Conservation (phyloP, 2,329 filamentous ascomycete species). For the Phymatotrichopsis omnivora region DNA sequence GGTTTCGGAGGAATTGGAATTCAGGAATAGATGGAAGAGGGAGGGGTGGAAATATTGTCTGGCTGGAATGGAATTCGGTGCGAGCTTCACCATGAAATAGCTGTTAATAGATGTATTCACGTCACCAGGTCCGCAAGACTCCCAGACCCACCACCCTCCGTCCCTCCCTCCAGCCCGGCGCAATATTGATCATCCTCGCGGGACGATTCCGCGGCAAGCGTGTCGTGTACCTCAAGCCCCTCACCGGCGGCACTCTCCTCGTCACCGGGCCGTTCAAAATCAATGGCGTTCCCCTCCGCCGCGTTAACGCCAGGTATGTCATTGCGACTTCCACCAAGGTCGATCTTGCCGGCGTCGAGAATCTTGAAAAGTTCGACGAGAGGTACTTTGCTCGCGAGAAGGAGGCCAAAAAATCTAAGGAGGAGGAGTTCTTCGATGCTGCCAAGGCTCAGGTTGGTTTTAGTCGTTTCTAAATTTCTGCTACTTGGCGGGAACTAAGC, state of each 20-base stretch:
- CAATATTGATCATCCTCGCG: constrained; percentile 96
- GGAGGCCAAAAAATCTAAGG: constrained; percentile 84
- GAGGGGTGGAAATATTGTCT: neutral
- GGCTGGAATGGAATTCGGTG: too few relatives aligned
- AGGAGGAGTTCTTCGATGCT: constrained; percentile 99
- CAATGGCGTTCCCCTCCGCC: constrained; percentile 95
- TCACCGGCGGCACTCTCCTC: constrained; percentile 94
- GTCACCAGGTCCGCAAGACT: constrained; percentile 78
- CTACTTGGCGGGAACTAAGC: constrained; percentile 3
- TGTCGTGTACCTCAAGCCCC: constrained; percentile 95
- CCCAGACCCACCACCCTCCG: constrained; percentile 79
- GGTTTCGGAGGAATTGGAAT: too few relatives aligned
- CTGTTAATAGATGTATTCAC: too few relatives aligned
- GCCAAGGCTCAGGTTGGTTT: constrained; percentile 76
- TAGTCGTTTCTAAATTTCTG: neutral
- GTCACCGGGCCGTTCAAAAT: constrained; percentile 99
- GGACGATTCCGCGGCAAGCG: constrained; percentile 99
- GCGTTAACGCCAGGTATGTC: constrained; percentile 87
- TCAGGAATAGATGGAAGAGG: neutral
- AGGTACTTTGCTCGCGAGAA: constrained; percentile 98
- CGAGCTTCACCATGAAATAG: too few relatives aligned
- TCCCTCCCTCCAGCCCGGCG: constrained; percentile 81
- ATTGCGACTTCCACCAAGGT: constrained; percentile 82
- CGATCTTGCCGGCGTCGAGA: constrained; percentile 73
- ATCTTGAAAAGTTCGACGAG: constrained; percentile 81